Conservation (phyloP, 1,139 yeast genomes). For the Ogataea hybrid region DNA sequence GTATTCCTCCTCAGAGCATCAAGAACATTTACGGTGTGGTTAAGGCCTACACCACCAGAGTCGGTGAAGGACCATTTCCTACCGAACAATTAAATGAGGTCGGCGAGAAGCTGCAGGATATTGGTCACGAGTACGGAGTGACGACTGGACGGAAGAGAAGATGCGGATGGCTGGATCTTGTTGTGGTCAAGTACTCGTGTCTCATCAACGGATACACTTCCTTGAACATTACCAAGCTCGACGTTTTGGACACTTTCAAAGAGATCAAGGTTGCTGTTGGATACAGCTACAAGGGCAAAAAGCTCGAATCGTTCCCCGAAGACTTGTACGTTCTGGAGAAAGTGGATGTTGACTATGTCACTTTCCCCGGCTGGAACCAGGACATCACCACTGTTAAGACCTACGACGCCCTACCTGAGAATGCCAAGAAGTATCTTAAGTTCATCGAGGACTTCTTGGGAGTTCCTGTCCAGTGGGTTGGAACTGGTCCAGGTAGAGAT, state of each 20-base stretch:
- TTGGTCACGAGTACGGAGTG: no score
- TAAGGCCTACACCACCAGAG: no score
- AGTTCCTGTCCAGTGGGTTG: slow-evolving; percentile 94
- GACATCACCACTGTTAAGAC: slow-evolving; percentile 72
- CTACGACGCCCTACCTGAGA: slow-evolving; percentile 80
- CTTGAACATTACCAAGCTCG: slow-evolving; percentile 91
- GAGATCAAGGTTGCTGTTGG: slow-evolving; percentile 86
- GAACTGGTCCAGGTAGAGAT: slow-evolving; percentile 97
- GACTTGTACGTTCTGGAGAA: slow-evolving; percentile 78
- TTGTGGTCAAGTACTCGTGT: slow-evolving; percentile 88
- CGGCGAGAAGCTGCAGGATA: no score
- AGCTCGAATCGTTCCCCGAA: slow-evolving; percentile 82
- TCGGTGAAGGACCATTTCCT: no score
- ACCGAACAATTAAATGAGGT: no score
- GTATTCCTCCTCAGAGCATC: no score
- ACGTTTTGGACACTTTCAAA: slow-evolving; percentile 85
- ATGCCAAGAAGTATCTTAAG: slow-evolving; percentile 79
- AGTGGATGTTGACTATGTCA: slow-evolving; percentile 86
- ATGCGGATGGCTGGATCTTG: no score
- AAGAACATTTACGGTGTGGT: no score
- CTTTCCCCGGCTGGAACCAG: slow-evolving; percentile 92
- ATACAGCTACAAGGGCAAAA: slow-evolving; percentile 75
- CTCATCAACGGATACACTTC: slow-evolving; percentile 93
- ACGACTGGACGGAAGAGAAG: no score
- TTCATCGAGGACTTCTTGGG: slow-evolving; percentile 81